Evolutionary conservation across 768 basidiomycete genomes (phyloP), one percentile per base, ranked within the genome.

Genomic region (Tulasnella sp.): DNA sequence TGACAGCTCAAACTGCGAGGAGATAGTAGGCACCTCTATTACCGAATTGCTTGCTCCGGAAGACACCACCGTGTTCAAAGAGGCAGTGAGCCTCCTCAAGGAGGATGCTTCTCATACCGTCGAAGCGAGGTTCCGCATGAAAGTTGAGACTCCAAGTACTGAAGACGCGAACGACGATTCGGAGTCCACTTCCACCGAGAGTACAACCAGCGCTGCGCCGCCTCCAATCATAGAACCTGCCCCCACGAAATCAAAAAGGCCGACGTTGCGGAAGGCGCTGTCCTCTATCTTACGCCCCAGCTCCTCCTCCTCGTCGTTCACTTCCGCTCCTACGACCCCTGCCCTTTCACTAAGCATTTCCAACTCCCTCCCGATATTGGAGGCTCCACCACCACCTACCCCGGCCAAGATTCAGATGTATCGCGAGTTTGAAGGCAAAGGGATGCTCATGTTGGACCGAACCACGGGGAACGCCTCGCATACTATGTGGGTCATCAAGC

Each of bases 401-500:
- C 62, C 62, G 62, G 88, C 52, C 76, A 81, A 38, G 76, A 68
- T 38, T 42, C 56, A 39, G 84, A 31, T 74, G 42, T 94, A 91
- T 85, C 93, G 95, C 84, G 91, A 90, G 82, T 96, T 99, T 92
- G 97, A 98, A 83, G 98, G 94, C 40, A 97, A 97, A 84, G 98
- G 98, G 24, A 98, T 99, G 98, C 90, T 99, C 83, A 97, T 99
- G 92, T 90, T 94, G 80, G 97, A 98, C 87, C 91, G 96, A 42
- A 91, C 96, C 84, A 93, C 92, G 77, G 93, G 93, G 24, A 89
- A 91, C 80, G 92, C 95, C 19, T 94, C 96, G 21, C 98, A 98
- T 85, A 97, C 97, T 19, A 98, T 98, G 96, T 98, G 96, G 96
- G 96, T 97, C 71, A 91, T 96, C 85, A 95, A 93, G 84, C 94